Evolutionary conservation across 2,329 filamentous ascomycete genomes (phyloP), one percentile per base, ranked within the genome.

Genomic region (Dactylellina haptotyla): DNA sequence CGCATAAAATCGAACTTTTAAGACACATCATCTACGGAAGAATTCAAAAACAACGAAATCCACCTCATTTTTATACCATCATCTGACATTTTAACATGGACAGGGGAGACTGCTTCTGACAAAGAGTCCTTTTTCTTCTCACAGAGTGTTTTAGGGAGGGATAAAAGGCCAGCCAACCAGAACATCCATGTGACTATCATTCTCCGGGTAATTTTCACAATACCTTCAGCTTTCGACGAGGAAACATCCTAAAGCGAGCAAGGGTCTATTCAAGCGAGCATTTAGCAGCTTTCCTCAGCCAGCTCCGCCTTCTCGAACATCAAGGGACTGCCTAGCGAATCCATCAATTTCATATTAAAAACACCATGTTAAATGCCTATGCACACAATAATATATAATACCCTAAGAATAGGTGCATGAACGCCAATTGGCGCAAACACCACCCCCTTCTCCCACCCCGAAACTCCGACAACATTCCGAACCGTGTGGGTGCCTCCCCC

Each of bases 381-480:
- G n/a, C 14, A 30, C 56, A 58, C 41, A 43, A 45, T 8, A 3
- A 54, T 4, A 20, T 9, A 48, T 32, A 30, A 30, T 18, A 41
- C 51, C 50, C 62, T 65, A 65, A 65, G 51, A 65, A 65, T 57
- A 65, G 50, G 61, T 43, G 39, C 39, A 43, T 4, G 16, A 23
- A 43, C 34, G 25, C 14, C 12, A 46, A 61, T 69, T 54, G 56
- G 43, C 56, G 18, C 56, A 48, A 14, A n/a, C n/a, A 18, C 41
- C n/a, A 8, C 6, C 4, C 23, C 53, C 32, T 58, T 56, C 57
- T 72, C 59, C 67, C 67, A 72, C 67, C 61, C 53, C 67, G 59
- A 72, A 72, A 72, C 59, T 72, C 67, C 67, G 67, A 72, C 56
- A 72, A 65, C 67, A 72, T 72, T 72, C 67, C 67, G 67, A 72